Conservation (phyloP, 2,329 filamentous ascomycete species). For the Cytospora paraplurivora region DNA sequence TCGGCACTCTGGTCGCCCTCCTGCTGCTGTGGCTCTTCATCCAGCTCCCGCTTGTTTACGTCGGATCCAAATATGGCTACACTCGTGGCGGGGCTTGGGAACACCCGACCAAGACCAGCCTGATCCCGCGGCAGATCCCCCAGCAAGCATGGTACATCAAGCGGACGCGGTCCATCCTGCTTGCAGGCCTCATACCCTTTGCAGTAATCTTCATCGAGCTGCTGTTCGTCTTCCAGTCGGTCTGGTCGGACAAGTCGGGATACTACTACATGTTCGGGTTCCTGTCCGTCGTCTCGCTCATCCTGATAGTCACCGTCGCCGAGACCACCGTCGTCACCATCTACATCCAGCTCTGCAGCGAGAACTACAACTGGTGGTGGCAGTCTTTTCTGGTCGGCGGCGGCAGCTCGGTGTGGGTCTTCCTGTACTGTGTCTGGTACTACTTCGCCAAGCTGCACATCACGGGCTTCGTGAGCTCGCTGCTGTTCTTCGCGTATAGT, state of each 20-base stretch:
- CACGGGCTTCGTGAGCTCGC: slow-evolving; percentile 72
- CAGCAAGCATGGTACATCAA: slow-evolving; percentile 74
- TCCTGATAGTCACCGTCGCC: slow-evolving; percentile 75
- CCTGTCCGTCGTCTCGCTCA: slow-evolving; percentile 70
- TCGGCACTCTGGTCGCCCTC: slow-evolving; percentile 74
- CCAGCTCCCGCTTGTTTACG: slow-evolving; percentile 81
- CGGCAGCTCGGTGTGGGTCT: slow-evolving; percentile 78
- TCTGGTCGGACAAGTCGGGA: slow-evolving; percentile 89
- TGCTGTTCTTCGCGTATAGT: slow-evolving; percentile 86
- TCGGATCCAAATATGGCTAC: slow-evolving; percentile 78
- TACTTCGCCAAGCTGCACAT: slow-evolving; percentile 81
- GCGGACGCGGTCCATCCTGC: slow-evolving; percentile 62
- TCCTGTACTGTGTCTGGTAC: slow-evolving; percentile 82
- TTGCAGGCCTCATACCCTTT: slow-evolving; percentile 80
- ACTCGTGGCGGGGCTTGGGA: slow-evolving; percentile 69
- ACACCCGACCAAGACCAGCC: slow-evolving; percentile 77
- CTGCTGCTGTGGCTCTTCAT: slow-evolving; percentile 80
- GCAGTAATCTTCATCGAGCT: slow-evolving; percentile 87
- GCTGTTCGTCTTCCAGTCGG: slow-evolving; percentile 80
- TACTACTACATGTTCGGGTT: slow-evolving; percentile 95
- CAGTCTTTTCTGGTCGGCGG: slow-evolving; percentile 80
- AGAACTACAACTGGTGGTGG: slow-evolving; percentile 95
- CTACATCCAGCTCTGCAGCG: slow-evolving; percentile 79
- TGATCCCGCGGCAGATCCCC: slow-evolving; percentile 73
- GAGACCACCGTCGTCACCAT: slow-evolving; percentile 83